These are phyloP conservation scores for Brassica cretica DNA, from an alignment of 345 rosid genomes.

Conservation along the genomic window DNA sequence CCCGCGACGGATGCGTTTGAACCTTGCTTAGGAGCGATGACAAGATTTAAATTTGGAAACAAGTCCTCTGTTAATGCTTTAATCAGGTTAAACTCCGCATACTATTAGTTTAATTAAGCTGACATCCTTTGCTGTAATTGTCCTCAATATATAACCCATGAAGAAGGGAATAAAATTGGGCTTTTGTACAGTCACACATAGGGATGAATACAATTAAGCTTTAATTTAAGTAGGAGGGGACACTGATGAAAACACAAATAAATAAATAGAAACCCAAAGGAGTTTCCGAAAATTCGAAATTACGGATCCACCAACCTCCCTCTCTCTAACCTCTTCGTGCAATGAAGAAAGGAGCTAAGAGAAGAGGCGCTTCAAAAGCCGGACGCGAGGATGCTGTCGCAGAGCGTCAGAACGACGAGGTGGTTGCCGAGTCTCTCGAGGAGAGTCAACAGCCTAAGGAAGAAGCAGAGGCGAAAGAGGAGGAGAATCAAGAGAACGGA, in stretches of 20 bases:
- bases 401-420: conserved; percentile 29
- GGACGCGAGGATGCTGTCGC: conserved; percentile 33
- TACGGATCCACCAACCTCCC: conserved; percentile 42
- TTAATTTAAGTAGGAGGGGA: neutral
- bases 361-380: conserved; percentile 40
- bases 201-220: too few relatives aligned
- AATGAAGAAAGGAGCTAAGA: conserved; percentile 56
- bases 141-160: neutral
- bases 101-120: neutral
- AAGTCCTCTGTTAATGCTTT: neutral
- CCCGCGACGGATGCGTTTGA: too few relatives aligned
- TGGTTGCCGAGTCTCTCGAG: conserved; percentile 24
- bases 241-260: neutral
- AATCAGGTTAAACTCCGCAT: neutral
- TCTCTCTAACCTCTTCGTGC: neutral
- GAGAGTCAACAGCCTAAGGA: conserved; percentile 30
- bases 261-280: conserved; percentile 4
- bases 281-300: conserved; percentile 33
- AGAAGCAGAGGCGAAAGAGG: conserved; percentile 4
- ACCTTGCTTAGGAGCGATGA: neutral
- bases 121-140: too few relatives aligned
- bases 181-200: too few relatives aligned
- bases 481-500: neutral
- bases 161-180: too few relatives aligned
- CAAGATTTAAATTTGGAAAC: neutral